Conservation (phyloP, 805 yeast species). For the Wickerhamiella lipophila region DNA sequence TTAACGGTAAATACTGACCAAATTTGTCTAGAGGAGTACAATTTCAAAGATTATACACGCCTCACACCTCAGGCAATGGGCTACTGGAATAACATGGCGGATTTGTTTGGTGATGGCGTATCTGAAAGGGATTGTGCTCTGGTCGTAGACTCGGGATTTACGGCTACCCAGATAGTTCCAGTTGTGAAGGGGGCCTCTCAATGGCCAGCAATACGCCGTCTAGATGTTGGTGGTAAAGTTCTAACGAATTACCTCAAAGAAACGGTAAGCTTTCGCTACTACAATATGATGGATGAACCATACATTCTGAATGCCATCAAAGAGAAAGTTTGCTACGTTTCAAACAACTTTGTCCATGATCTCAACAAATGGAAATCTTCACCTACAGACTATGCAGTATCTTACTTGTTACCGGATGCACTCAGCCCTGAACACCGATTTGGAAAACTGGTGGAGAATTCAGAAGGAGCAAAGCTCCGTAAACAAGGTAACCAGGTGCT, state of each 20-base stretch:
- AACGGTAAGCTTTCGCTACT: constrained; percentile 76
- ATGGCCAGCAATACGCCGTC: constrained; percentile 61
- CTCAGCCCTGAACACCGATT: constrained; percentile 48
- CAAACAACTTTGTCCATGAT: constrained; percentile 41
- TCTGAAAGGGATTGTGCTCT: constrained; percentile 47
- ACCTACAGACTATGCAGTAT: constrained; percentile 33
- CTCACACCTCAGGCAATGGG: constrained; percentile 37
- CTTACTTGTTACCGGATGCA: constrained; percentile 79
- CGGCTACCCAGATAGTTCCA: constrained; percentile 78
- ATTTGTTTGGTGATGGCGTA: constrained; percentile 21
- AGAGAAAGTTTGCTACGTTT: constrained; percentile 62
- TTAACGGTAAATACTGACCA: constrained; percentile 79
- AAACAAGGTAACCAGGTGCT: constrained; percentile 45
- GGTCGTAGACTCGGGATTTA: constrained; percentile 80
- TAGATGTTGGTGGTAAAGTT: constrained; percentile 79
- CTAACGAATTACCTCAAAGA: constrained; percentile 76
- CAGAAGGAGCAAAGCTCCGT: constrained; percentile 16
- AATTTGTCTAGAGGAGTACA: constrained; percentile 87
- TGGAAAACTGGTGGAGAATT: constrained; percentile 45
- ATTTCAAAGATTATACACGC: constrained; percentile 56
- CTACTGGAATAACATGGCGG: constrained; percentile 43
- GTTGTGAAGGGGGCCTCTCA: constrained; percentile 64
- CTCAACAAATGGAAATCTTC: constrained; percentile 31
- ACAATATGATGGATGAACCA: constrained; percentile 87
- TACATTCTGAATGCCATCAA: constrained; percentile 73